Evolutionary conservation across 2,329 filamentous ascomycete genomes (phyloP).

Genomic region (Colletotrichum caudatum): DNA sequence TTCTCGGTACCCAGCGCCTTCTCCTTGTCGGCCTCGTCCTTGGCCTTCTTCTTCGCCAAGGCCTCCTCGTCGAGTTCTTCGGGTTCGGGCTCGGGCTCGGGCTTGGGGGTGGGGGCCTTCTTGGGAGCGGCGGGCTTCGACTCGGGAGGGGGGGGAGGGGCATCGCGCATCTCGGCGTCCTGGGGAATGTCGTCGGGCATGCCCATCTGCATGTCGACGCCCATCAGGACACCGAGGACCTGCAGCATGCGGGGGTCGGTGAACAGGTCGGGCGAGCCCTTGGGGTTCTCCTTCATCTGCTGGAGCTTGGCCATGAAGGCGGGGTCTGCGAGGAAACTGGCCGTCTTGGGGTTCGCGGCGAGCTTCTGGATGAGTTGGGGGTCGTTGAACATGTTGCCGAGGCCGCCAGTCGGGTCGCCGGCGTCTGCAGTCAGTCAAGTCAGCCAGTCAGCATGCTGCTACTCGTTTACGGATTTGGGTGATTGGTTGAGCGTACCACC

Average conservation of each 20-base stretch:
- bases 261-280: conserved; percentile 82
- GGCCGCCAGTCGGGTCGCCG: conserved; percentile 77
- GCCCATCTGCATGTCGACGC: conserved; percentile 82
- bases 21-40: conserved; percentile 92
- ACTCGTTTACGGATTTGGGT: neutral
- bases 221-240: conserved; percentile 92
- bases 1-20: conserved; percentile 93
- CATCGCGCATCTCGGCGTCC: conserved; percentile 84
- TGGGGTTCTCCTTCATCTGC: conserved; percentile 83
- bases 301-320: conserved; percentile 93
- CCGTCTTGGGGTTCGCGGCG: conserved; percentile 93
- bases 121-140: conserved; percentile 61
- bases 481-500: conserved; percentile 21
- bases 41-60: conserved; percentile 86
- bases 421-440: conserved; percentile 46
- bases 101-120: conserved; percentile 67
- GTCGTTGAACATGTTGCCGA: conserved; percentile 96
- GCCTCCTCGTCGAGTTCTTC: conserved; percentile 86
- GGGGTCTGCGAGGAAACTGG: conserved; percentile 80
- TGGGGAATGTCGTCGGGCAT: conserved; percentile 61
- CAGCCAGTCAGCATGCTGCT: conserved; percentile 28
- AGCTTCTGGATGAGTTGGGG: conserved; percentile 91
- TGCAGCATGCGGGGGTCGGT: conserved; percentile 92
- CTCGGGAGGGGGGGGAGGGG: conserved; percentile 52
- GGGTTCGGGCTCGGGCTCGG: conserved; percentile 71